These are phyloP conservation scores for Chlorophyllum brunneum DNA, from an alignment of 768 basidiomycete species.

Conservation along the genomic window DNA sequence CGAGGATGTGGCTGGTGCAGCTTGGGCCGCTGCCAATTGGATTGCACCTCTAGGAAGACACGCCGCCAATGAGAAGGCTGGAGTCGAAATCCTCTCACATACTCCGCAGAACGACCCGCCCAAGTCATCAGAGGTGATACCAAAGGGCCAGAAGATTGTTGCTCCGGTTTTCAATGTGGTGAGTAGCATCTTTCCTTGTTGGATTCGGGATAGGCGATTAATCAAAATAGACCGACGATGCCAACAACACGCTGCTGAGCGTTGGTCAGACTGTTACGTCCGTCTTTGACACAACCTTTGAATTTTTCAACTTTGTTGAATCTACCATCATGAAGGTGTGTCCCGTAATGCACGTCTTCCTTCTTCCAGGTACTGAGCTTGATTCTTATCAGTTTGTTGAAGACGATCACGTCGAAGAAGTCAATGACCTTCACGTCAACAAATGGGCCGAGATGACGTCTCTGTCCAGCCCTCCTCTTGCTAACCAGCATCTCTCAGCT, in stretches of 20 bases:
- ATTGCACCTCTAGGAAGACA: slow-evolving; percentile 59
- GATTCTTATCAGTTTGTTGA: slow-evolving; percentile 20
- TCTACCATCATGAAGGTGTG: slow-evolving; percentile 64
- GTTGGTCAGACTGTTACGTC: slow-evolving; percentile 64
- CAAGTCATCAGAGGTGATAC: slow-evolving; percentile 61
- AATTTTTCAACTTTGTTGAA: slow-evolving; percentile 73
- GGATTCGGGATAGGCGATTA: not conserved
- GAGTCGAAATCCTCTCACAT: slow-evolving; percentile 47
- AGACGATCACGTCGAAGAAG: slow-evolving; percentile 71
- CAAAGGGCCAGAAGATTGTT: slow-evolving; percentile 51
- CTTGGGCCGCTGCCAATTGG: slow-evolving; percentile 79
- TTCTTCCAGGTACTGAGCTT: not conserved
- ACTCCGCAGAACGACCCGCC: slow-evolving; percentile 68
- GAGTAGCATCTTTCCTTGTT: slow-evolving; percentile 17
- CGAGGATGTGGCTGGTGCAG: slow-evolving; percentile 73
- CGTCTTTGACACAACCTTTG: slow-evolving; percentile 75
- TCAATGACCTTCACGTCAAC: slow-evolving; percentile 79
- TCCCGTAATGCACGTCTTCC: not conserved
- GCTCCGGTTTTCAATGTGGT: slow-evolving; percentile 86
- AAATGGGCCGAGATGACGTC: slow-evolving; percentile 82
- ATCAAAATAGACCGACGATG: slow-evolving; percentile 62
- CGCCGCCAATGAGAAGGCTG: slow-evolving; percentile 61
- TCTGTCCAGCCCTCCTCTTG: slow-evolving; percentile 65
- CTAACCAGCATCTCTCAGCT: slow-evolving; percentile 67
- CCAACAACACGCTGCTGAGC: slow-evolving; percentile 63